phyloP scores from a whole-genome alignment of 129 eudicot species.

The Gnaphalium uliginosum region DNA sequence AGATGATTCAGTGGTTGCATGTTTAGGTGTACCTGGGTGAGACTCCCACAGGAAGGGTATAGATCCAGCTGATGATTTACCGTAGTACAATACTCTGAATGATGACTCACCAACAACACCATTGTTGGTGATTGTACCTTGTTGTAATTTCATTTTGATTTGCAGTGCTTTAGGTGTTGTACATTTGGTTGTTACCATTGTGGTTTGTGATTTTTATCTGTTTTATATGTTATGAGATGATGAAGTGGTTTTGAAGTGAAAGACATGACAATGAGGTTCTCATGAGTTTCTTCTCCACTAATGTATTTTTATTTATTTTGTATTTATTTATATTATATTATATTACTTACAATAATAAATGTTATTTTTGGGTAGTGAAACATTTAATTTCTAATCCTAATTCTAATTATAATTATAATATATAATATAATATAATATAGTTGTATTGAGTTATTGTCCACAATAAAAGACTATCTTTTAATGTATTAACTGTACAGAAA shows the following conservation, averaged over 20 bases:
- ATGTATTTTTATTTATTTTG: background rate
- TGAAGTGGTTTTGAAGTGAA: slow-evolving; percentile 23
- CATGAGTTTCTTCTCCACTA: background rate
- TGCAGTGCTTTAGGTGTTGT: slow-evolving; percentile 21
- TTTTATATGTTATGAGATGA: slow-evolving; percentile 7
- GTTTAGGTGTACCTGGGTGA: slow-evolving; percentile 80
- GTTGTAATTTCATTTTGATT: slow-evolving; percentile 23
- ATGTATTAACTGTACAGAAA: no score
- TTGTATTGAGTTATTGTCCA: no score
- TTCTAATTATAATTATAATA: no score
- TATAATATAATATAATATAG: no score
- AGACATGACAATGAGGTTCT: slow-evolving; percentile 3
- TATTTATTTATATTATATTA: no score
- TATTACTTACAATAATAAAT: background rate
- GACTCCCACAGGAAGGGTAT: slow-evolving; percentile 84
- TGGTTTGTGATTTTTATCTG: background rate
- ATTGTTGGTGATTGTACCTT: slow-evolving; percentile 20
- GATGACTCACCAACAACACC: slow-evolving; percentile 36
- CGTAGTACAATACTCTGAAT: slow-evolving; percentile 61
- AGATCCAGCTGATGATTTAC: slow-evolving; percentile 53
- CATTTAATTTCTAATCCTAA: no score
- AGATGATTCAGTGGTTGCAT: slow-evolving; percentile 33
- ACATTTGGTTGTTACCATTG: slow-evolving; percentile 16
- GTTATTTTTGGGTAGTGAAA: background rate
- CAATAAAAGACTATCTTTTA: no score